Evolutionary conservation across 1,139 yeast genomes (phyloP).

Genomic region (Candida neerlandica): DNA sequence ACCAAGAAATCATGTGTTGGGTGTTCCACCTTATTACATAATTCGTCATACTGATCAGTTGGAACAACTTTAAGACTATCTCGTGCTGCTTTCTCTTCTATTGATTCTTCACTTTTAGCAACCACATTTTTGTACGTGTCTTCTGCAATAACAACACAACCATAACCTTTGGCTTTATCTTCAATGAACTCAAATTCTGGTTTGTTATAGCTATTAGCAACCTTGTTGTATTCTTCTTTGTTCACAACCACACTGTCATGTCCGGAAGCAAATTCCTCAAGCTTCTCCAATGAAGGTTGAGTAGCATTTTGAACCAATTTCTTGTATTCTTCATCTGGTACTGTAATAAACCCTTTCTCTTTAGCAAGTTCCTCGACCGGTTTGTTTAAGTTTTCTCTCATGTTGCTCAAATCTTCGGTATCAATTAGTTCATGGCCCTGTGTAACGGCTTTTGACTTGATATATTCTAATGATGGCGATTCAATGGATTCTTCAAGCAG

Average conservation of each 20-base stretch:
- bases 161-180: slow-evolving; percentile 13
- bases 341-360: slow-evolving; percentile 27
- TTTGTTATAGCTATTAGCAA: background rate
- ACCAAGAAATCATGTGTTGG: slow-evolving; percentile 30
- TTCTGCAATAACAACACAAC: slow-evolving; percentile 14
- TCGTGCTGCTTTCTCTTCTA: slow-evolving; percentile 22
- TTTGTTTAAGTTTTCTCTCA: slow-evolving; percentile 9
- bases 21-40: slow-evolving; percentile 25
- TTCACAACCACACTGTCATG: slow-evolving; percentile 20
- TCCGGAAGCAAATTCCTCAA: slow-evolving; percentile 33
- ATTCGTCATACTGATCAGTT: slow-evolving; percentile 23
- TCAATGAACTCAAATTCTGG: slow-evolving; percentile 11
- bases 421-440: slow-evolving; percentile 14
- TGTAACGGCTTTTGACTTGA: slow-evolving; percentile 18
- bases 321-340: slow-evolving; percentile 21
- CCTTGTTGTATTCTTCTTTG: slow-evolving; percentile 13
- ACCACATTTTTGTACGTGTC: slow-evolving; percentile 16
- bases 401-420: slow-evolving; percentile 14
- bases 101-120: slow-evolving; percentile 15
- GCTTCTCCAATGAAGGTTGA: slow-evolving; percentile 32
- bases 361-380: slow-evolving; percentile 17
- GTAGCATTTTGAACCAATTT: slow-evolving; percentile 16
- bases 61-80: slow-evolving; percentile 21
- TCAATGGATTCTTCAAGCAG: slow-evolving; percentile 8
- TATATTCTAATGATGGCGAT: slow-evolving; percentile 26